Conservation (phyloP, 2,329 filamentous ascomycete genomes). For the Cladorrhinum sp. region DNA sequence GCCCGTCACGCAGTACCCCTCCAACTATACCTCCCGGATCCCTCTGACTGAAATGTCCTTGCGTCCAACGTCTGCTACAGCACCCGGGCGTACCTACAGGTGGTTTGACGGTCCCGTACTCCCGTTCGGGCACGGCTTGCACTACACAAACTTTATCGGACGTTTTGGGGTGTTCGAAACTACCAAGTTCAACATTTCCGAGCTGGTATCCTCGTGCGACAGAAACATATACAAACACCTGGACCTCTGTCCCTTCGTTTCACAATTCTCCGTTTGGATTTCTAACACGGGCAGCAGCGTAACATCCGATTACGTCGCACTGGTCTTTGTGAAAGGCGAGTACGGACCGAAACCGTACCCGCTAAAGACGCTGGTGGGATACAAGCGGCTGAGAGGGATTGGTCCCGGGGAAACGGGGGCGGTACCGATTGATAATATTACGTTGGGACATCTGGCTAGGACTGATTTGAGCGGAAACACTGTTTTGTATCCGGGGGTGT, state of each 20-base stretch:
- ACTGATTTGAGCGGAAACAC: conserved; percentile 48
- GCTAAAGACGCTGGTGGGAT: conserved; percentile 50
- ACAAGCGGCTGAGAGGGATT: conserved; percentile 44
- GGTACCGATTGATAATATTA: conserved; percentile 34
- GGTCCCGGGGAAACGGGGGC: conserved; percentile 32
- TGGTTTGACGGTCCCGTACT: conserved; percentile 53
- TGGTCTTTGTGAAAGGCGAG: conserved; percentile 47
- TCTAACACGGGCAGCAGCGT: conserved; percentile 45
- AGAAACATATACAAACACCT: conserved; percentile 22
- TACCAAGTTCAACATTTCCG: neutral
- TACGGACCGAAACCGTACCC: conserved; percentile 50
- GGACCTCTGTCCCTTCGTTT: conserved; percentile 43
- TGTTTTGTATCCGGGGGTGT: conserved; percentile 54
- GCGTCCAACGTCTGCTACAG: conserved; percentile 35
- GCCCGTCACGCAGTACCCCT: conserved; percentile 56
- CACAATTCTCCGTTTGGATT: conserved; percentile 39
- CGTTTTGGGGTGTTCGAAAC: conserved; percentile 17
- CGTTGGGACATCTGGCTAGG: conserved; percentile 48
- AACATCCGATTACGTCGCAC: conserved; percentile 51
- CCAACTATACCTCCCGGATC: conserved; percentile 47
- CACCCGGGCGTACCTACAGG: conserved; percentile 56
- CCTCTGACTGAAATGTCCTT: conserved; percentile 57
- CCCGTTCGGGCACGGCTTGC: conserved; percentile 54
- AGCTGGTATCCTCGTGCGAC: neutral
- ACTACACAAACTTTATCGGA: conserved; percentile 54